Evolutionary conservation across 2,329 filamentous ascomycete species (phyloP).

Genomic region (Xylaria sp.): DNA sequence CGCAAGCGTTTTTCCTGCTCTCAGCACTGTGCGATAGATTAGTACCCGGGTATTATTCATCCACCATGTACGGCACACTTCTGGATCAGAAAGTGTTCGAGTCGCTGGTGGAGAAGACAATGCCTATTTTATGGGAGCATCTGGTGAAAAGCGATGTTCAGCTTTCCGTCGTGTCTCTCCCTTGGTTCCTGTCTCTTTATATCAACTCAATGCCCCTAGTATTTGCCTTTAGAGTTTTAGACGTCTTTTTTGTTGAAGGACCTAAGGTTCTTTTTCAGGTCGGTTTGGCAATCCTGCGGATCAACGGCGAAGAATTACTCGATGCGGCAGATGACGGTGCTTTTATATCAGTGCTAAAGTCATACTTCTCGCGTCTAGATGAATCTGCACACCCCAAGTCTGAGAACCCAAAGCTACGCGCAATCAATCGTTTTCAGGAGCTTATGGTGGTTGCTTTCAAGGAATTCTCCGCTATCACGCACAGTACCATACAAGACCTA

Average conservation of each 20-base stretch:
- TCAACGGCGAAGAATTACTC: slow-evolving; percentile 95
- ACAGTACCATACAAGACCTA: slow-evolving; percentile 88
- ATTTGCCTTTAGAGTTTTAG: slow-evolving; percentile 94
- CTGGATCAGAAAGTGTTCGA: slow-evolving; percentile 98
- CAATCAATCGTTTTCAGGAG: slow-evolving; percentile 96
- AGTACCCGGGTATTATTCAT: slow-evolving; percentile 96
- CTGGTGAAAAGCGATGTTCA: slow-evolving; percentile 97
- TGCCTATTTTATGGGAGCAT: slow-evolving; percentile 98
- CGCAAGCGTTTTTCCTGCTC: slow-evolving; percentile 93
- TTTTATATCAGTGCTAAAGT: slow-evolving; percentile 95
- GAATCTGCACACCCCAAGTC: slow-evolving; percentile 96
- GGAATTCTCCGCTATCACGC: slow-evolving; percentile 95
- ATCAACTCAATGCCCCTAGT: slow-evolving; percentile 99
- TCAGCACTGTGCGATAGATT: slow-evolving; percentile 92
- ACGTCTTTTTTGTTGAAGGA: slow-evolving; percentile 98
- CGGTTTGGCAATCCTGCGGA: slow-evolving; percentile 92
- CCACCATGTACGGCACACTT: slow-evolving; percentile 98
- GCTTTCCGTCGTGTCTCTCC: slow-evolving; percentile 93
- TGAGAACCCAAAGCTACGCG: slow-evolving; percentile 91
- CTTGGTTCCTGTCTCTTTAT: slow-evolving; percentile 97
- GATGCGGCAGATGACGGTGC: slow-evolving; percentile 94
- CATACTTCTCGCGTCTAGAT: slow-evolving; percentile 91
- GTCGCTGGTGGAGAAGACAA: slow-evolving; percentile 96
- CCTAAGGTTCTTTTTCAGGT: slow-evolving; percentile 98
- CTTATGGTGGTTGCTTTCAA: slow-evolving; percentile 99